phyloP scores from a whole-genome alignment of 2,329 filamentous ascomycete genomes.

The Claviceps purpurea region DNA sequence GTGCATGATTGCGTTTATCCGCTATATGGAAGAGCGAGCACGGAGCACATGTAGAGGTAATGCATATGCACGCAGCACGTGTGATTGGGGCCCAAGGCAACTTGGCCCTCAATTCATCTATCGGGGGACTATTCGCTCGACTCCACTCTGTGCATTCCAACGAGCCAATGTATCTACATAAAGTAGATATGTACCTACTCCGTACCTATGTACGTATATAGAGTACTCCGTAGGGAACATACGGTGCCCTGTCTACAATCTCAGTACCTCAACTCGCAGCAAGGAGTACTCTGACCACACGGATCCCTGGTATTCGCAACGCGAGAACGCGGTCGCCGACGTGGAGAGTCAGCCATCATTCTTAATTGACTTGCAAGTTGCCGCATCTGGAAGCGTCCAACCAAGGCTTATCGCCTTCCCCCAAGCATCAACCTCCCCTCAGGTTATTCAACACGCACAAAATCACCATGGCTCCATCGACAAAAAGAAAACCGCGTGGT shows the following conservation, averaged over 20 bases:
- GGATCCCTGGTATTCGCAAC: constrained; percentile 10
- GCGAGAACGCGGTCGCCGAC: constrained; percentile 16
- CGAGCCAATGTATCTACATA: background rate
- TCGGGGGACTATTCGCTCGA: background rate
- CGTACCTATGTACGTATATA: too few species aligned
- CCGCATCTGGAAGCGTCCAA: background rate
- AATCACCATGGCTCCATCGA: constrained; percentile 22
- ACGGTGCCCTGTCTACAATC: too few species aligned
- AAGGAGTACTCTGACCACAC: background rate
- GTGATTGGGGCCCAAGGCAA: too few species aligned
- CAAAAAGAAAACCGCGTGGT: constrained; percentile 23
- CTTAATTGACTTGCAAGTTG: constrained; percentile 5
- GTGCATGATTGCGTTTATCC: background rate
- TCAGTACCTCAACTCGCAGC: too few species aligned
- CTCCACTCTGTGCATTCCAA: background rate
- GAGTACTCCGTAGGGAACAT: too few species aligned
- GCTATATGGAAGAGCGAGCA: background rate
- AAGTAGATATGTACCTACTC: background rate
- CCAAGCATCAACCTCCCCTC: background rate
- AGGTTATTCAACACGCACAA: background rate
- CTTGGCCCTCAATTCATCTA: background rate
- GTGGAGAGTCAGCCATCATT: constrained; percentile 5
- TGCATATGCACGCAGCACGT: too few species aligned
- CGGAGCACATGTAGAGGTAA: background rate
- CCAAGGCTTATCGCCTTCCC: background rate